Percentiles rank a stretch among this genome's conserved stretches.
These are phyloP conservation scores for Suillus lakei DNA, from an alignment of 768 basidiomycete genomes.

Conservation along the genomic window DNA sequence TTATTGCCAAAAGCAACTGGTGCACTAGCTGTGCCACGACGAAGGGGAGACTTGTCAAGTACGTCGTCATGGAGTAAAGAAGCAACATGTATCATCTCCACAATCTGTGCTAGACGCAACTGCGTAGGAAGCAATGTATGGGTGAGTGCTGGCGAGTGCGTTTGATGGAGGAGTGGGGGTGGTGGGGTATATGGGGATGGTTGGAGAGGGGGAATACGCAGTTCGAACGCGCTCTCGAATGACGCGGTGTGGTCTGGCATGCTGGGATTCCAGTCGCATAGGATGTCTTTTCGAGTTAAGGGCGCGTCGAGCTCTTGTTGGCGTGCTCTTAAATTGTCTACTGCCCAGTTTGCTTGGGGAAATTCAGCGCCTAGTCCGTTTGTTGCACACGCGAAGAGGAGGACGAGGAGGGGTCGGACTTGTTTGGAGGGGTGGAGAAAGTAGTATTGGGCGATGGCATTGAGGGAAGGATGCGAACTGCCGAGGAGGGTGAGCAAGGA, in stretches of 20 bases:
- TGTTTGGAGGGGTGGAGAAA: constrained; percentile 91
- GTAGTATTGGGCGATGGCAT: constrained; percentile 90
- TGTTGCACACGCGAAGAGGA: constrained; percentile 90
- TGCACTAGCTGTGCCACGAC: constrained; percentile 71
- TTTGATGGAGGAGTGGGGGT: constrained; percentile 24
- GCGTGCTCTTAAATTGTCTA: constrained; percentile 59
- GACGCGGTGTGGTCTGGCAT: constrained; percentile 81
- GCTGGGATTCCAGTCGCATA: constrained; percentile 90
- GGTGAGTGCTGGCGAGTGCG: constrained; percentile 37
- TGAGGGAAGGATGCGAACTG: constrained; percentile 86
- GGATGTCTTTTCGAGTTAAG: constrained; percentile 76
- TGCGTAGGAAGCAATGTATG: constrained; percentile 76
- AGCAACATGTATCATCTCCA: constrained; percentile 98
- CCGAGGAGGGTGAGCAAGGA: constrained; percentile 81
- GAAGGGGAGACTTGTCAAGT: constrained; percentile 72
- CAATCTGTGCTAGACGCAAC: constrained; percentile 90
- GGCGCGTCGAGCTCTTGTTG: constrained; percentile 75
- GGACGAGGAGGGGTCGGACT: constrained; percentile 84
- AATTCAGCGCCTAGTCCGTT: constrained; percentile 83
- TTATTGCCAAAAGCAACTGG: constrained; percentile 89
- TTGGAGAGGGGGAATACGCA: constrained; percentile 40
- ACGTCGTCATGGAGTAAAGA: constrained; percentile 94
- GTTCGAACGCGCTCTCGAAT: constrained; percentile 62
- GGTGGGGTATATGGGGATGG: constrained; percentile 16
- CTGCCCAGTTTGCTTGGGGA: constrained; percentile 61